Evolutionary conservation across 2,329 filamentous ascomycete genomes (phyloP).

Genomic region (Xylaria digitata): DNA sequence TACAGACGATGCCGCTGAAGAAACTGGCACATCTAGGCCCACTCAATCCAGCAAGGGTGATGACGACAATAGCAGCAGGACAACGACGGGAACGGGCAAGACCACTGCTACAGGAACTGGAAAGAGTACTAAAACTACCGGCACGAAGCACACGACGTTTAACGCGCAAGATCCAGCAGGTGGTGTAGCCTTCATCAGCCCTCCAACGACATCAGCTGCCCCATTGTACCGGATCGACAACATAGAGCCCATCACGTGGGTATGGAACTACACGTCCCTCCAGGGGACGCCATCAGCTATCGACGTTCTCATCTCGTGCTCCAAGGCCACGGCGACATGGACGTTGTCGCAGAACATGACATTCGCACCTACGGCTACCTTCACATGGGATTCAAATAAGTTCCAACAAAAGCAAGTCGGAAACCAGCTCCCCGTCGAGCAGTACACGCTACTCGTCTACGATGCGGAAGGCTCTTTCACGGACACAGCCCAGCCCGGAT

Average conservation of each 20-base stretch:
- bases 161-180: conserved; percentile 61
- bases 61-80: conserved; percentile 32
- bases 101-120: conserved; percentile 44
- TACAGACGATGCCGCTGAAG: conserved; percentile 10
- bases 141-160: conserved; percentile 55
- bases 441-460: conserved; percentile 72
- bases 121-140: conserved; percentile 47
- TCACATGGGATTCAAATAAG: conserved; percentile 68
- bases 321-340: conserved; percentile 63
- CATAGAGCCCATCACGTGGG: conserved; percentile 63
- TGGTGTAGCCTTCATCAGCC: conserved; percentile 64
- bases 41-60: conserved; percentile 21
- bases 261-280: conserved; percentile 74
- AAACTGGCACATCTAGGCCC: conserved; percentile 26
- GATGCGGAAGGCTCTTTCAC: conserved; percentile 65
- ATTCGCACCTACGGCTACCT: conserved; percentile 62
- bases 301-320: conserved; percentile 69
- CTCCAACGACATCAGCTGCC: conserved; percentile 57
- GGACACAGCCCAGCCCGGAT: conserved; percentile 65
- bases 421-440: conserved; percentile 62
- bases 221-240: conserved; percentile 71
- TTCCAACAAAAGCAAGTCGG: conserved; percentile 60
- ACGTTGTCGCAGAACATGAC: conserved; percentile 74
- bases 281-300: conserved; percentile 68
- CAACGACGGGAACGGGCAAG: conserved; percentile 57